Evolutionary conservation across 371 early-diverging fungal species (phyloP).

Genomic region (Capniomyces stellatus): DNA sequence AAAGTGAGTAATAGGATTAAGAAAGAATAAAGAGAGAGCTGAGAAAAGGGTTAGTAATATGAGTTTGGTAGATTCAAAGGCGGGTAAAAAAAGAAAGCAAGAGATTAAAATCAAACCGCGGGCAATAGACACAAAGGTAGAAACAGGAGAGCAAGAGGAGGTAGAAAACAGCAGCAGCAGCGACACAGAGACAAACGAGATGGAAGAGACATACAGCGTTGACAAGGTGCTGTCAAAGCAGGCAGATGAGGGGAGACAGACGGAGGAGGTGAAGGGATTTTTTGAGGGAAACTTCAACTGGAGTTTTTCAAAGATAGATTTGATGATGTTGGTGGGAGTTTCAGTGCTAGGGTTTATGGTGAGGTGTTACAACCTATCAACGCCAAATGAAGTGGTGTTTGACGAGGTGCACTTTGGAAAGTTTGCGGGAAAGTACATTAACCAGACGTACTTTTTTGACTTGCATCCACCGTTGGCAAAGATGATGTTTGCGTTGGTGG

Average conservation of each 20-base stretch:
- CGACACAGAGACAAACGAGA: too few relatives aligned
- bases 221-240: too few relatives aligned
- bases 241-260: too few relatives aligned
- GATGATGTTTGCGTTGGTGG: conserved; percentile 69
- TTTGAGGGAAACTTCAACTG: neutral
- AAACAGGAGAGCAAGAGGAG: too few relatives aligned
- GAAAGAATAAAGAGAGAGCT: neutral
- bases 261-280: neutral
- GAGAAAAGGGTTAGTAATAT: neutral
- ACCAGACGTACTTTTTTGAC: conserved; percentile 88
- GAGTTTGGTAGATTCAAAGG: neutral
- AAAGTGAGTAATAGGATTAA: neutral
- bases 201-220: too few relatives aligned
- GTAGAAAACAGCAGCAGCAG: too few relatives aligned
- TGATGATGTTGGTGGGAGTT: neutral
- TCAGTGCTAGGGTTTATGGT: neutral
- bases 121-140: too few relatives aligned
- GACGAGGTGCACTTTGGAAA: conserved; percentile 99
- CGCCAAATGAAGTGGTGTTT: conserved; percentile 23
- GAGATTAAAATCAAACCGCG: too few relatives aligned
- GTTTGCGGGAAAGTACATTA: conserved; percentile 86
- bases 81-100: neutral
- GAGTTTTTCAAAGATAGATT: neutral
- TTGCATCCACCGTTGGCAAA: conserved; percentile 97
- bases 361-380: neutral